A percentile compares a stretch with the other conserved stretches of the same genome.
These are phyloP conservation scores for Knoxia roxburghii DNA, from an alignment of 257 asterid genomes.

Conservation along the genomic window DNA sequence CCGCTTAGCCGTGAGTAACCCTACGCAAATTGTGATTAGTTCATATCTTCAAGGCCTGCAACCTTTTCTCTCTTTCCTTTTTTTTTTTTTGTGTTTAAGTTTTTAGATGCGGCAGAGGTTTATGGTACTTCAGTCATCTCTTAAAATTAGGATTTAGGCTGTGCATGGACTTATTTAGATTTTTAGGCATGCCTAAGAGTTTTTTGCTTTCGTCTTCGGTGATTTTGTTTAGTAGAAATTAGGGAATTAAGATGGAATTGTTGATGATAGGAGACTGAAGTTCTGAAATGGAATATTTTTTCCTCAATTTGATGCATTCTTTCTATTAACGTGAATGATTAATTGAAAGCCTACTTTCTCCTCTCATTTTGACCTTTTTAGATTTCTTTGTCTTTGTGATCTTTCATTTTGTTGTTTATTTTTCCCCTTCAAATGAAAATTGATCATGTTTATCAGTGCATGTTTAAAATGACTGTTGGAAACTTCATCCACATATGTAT, in stretches of 20 bases:
- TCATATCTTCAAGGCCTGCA: not conserved
- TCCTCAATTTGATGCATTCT: not conserved
- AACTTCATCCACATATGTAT: not conserved
- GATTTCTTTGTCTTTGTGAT: not conserved
- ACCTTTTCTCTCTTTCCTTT: not conserved
- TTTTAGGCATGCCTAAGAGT: not conserved
- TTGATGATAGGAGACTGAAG: not conserved
- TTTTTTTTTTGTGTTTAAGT: constrained; percentile 4
- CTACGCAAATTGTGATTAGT: constrained; percentile 9
- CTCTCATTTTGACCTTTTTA: not conserved
- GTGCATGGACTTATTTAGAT: constrained; percentile 1
- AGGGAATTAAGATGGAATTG: constrained; percentile 1
- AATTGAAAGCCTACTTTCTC: not conserved
- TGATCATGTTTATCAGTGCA: not conserved
- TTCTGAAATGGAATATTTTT: not conserved
- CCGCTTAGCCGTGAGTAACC: not conserved
- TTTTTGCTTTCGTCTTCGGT: not conserved
- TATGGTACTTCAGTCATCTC: not conserved
- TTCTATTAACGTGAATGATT: not conserved
- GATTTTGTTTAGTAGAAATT: constrained; percentile 5
- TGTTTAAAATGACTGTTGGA: not conserved
- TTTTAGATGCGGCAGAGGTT: not conserved
- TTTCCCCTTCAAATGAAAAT: not conserved
- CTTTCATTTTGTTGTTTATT: not conserved
- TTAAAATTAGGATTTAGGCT: not conserved